Evolutionary conservation across 768 basidiomycete genomes (phyloP), one percentile per base, ranked within the genome.

Genomic region (Boletus vermiculosoides): DNA sequence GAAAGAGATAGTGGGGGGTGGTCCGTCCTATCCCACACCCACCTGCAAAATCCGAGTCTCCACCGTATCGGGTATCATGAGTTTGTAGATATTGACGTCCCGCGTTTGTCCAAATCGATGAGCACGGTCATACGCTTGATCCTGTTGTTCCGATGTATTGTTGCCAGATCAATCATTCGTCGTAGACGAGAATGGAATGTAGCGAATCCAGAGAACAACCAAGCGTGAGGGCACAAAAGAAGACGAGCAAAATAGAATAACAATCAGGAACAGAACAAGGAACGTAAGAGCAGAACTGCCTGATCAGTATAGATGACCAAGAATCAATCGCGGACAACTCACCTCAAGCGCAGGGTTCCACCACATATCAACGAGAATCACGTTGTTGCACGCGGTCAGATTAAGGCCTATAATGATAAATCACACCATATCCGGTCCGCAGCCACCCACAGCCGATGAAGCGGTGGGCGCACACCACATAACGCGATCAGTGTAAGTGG

Each of bases 281-380:
- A 51, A 36, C 51, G 51, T 28, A 54, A 54, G 42, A 34, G 46
- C 12, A 36, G 25, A 55, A n/a, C 31, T 7, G 18, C 25, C 25
- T 23, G 25, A 46, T 68, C 51, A 70, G 47, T 20, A 52, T 42
- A 23, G 18, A 48, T 47, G 52, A 16, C 42, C 44, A 16, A 28
- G 47, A 45, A 25, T 20, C 15, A 44, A 5, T 20, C 15, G 22
- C 44, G 13, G 34, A 46, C 55, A 64, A 67, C 81, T 59, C 61
- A 89, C 88, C 73, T 92, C 90, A 5, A 92, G 78, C 0, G 90
- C 92, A 11, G 92, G 91, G 70, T 93, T 90, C 93, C 95, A 98
- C 94, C 95, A 98, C 57, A 94, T 74, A 69, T 97, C 96, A 54
- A 93, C 83, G 4, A 98, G 80, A 62, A 98, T 89, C 39, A 98